Base-by-base conservation (phyloP, 768 basidiomycete genomes). In the Boletus tylopilopsis region DNA sequence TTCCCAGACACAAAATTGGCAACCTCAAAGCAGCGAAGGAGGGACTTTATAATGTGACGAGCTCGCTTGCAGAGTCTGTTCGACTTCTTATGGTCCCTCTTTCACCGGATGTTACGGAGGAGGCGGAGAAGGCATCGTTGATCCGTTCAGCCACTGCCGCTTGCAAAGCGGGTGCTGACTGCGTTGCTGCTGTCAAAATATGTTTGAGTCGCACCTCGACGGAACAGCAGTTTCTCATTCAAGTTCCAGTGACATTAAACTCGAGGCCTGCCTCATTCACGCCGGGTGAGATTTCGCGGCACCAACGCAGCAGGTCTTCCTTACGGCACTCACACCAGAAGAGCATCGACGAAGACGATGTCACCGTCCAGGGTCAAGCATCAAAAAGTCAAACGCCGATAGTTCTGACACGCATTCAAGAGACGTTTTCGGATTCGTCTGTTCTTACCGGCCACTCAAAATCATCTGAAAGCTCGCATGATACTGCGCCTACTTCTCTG, bases 101-200 rank as follows among this genome's bases (percentile, higher is more conserved):
- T 13, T 69, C 68, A 23, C 61, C 67, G 40, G 69, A 68, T 32
- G 70, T 79, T 61, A 77, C 81, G 36, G 90, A 93, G 70, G 94
- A 97, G 56, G 79, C 84, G 42, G 90, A 94, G 66, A 91, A 90
- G 67, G 76, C 79, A 46, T 72, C 76, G 1, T 69, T 96, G 45
- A 76, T 97, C 54, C 80, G 85, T 47, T 85, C 85, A n/a, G 92
- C 94, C 9, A 96, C 95, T 5, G 81, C 79, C 40, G 90, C 94
- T 6, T 73, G 94, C 50, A 88, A 91, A 63, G 84, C 89, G 23
- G 92, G 90, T 24, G 84, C 87, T 11, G 94, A 96, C 54, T 95
- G 93, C 66, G 85, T 92, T 35, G 78, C 84, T 8, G 82, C 90
- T 22, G 90, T 94, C 57, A 91, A 87, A 69, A 77, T 85, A 52